Base-by-base conservation (phyloP, 257 asterid species). In the Euphrasia confusa region DNA sequence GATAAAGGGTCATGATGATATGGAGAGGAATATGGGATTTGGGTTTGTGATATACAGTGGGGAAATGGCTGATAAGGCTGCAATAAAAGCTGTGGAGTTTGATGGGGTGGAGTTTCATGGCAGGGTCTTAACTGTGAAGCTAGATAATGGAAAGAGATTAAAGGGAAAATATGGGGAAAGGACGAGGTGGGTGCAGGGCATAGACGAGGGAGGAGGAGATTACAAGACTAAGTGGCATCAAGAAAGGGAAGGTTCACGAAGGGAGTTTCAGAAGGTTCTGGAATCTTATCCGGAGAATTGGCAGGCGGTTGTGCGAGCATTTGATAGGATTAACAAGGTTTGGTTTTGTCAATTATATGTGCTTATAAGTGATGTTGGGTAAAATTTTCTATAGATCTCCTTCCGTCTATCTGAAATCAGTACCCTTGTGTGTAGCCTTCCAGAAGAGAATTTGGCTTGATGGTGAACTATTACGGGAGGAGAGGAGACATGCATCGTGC, bases 401-500 rank as follows among this genome's bases (percentile, higher is more conserved):
- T 30, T 21, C 62, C 28, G 6, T 50, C 44, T 42, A 48, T 68
- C 24, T 39, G 10, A 58, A 71, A 56, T 68, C 58, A 62, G 58
- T 68, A 67, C 68, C 70, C 65, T 57, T 39, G 4, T 65, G 47
- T 78, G 84, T 82, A 89, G 99, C 99, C 99, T 65, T 88, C 99
- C 73, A 83, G 99, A 75, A 92, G 81, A 77, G 99, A 92, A 80
- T 92, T 83, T 65, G 96, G 96, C 15, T 75, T 89, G 81, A 76
- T 92, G 96, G 92, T 92, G 82, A 87, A 79, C 74, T 92, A 89
- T 75, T 92, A 92, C 68, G 99, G 83, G 26, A 90, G 94, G 74
- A 83, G 97, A 45, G 99, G 99, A 55, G 99, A 92, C 75, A 80
- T 86, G 96, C 95, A 92, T 82, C 93, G 95, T 63, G 97, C 99